Evolutionary conservation across 768 basidiomycete genomes (phyloP).

Genomic region (Cantharellus cinnabarinus): DNA sequence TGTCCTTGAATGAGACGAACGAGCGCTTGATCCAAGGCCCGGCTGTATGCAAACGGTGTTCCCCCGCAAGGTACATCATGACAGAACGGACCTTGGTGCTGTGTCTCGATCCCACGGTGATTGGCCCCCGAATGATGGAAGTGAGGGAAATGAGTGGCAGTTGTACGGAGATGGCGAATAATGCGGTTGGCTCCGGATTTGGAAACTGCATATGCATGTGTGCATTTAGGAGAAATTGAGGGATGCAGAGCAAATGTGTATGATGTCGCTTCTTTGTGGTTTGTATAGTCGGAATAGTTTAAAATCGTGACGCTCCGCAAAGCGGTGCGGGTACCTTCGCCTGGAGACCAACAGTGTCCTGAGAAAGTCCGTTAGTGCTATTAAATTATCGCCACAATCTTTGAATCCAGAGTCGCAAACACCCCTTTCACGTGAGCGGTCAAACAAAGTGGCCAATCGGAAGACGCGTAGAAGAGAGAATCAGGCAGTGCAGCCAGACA

Average conservation of each 20-base stretch:
- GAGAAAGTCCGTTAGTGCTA: not conserved
- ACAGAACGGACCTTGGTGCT: not conserved
- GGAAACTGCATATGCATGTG: slow-evolving; percentile 51
- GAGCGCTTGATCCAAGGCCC: slow-evolving; percentile 55
- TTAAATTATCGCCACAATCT: not conserved
- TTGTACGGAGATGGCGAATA: slow-evolving; percentile 34
- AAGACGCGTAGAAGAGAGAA: not conserved
- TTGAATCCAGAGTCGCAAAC: not conserved
- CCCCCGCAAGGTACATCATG: not conserved
- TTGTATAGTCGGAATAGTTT: not conserved
- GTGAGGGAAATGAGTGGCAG: slow-evolving; percentile 10
- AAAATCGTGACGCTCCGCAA: slow-evolving; percentile 6
- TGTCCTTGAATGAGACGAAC: slow-evolving; percentile 42
- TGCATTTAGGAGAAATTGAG: slow-evolving; percentile 44
- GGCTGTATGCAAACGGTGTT: slow-evolving; percentile 47
- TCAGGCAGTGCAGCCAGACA: not conserved
- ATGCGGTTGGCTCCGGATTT: slow-evolving; percentile 38
- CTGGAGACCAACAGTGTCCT: slow-evolving; percentile 62
- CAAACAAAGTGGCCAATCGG: not conserved
- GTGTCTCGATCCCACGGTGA: not conserved
- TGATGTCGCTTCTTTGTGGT: not conserved
- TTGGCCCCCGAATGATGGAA: not conserved
- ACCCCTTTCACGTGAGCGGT: not conserved
- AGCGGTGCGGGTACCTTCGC: slow-evolving; percentile 33
- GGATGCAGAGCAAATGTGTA: slow-evolving; percentile 24